Conservation (phyloP, 768 basidiomycete genomes). For the Floccularia luteovirens region DNA sequence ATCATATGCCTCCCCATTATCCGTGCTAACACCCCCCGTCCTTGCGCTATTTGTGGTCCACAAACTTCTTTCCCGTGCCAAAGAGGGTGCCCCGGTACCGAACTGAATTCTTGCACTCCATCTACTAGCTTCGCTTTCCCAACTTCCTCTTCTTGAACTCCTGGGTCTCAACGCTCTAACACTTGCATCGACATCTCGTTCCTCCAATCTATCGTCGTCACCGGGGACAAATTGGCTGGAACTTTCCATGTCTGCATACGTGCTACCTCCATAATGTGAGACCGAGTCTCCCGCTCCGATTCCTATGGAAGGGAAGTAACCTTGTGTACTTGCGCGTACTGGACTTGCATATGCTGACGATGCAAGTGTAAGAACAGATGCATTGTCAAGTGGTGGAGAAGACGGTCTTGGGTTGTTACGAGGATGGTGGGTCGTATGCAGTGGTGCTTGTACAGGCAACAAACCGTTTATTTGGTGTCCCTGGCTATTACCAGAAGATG, state of each 20-base stretch:
- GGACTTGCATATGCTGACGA: slow-evolving; percentile 85
- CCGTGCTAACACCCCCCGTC: slow-evolving; percentile 49
- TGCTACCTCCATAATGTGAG: slow-evolving; percentile 66
- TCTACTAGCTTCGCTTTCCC: slow-evolving; percentile 84
- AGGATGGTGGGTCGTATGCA: slow-evolving; percentile 89
- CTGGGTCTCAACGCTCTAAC: slow-evolving; percentile 84
- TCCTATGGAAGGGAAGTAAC: slow-evolving; percentile 38
- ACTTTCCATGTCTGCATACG: slow-evolving; percentile 55
- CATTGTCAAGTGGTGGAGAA: slow-evolving; percentile 86
- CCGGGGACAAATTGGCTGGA: slow-evolving; percentile 60
- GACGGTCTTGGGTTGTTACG: slow-evolving; percentile 93
- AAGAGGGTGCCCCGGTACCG: slow-evolving; percentile 36
- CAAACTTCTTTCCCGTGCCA: slow-evolving; percentile 46
- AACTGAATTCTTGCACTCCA: slow-evolving; percentile 73
- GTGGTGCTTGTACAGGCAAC: slow-evolving; percentile 64
- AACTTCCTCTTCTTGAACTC: slow-evolving; percentile 81
- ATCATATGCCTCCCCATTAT: slow-evolving; percentile 26
- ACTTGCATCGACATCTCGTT: slow-evolving; percentile 78
- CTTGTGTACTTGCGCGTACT: slow-evolving; percentile 34
- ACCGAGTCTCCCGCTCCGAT: slow-evolving; percentile 52
- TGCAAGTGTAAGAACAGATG: slow-evolving; percentile 87
- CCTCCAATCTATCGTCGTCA: slow-evolving; percentile 58
- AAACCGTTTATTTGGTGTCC: too few relatives aligned
- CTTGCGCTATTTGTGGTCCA: slow-evolving; percentile 56
- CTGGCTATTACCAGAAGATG: slow-evolving; percentile 14